Evolutionary conservation across 768 basidiomycete genomes (phyloP).

Genomic region (Galerina sulciceps): DNA sequence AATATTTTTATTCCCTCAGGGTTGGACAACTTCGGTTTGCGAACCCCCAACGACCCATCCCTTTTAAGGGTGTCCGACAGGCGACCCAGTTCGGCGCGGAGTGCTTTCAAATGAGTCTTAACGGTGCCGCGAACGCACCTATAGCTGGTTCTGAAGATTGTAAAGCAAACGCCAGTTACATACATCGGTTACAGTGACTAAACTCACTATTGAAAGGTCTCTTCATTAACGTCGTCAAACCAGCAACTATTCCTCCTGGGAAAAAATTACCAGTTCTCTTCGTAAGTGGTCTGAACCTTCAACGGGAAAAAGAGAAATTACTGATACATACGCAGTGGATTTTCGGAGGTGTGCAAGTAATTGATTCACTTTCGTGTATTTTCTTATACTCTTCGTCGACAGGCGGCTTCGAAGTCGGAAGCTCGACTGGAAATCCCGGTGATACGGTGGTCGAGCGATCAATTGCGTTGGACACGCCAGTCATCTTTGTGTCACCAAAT

Average conservation of each 20-base stretch:
- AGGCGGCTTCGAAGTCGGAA: slow-evolving; percentile 40
- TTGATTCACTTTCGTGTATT: not conserved
- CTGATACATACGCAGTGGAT: slow-evolving; percentile 36
- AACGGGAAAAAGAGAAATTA: not conserved
- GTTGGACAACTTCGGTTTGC: slow-evolving; percentile 38
- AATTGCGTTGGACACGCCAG: slow-evolving; percentile 32
- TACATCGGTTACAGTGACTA: not conserved
- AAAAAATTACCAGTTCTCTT: slow-evolving; percentile 43
- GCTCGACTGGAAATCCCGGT: slow-evolving; percentile 24
- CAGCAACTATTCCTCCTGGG: slow-evolving; percentile 23
- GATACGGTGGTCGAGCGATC: slow-evolving; percentile 33
- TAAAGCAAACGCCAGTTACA: slow-evolving; percentile 1
- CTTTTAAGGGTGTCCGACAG: slow-evolving; percentile 32
- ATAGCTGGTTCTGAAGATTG: slow-evolving; percentile 25
- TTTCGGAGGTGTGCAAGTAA: slow-evolving; percentile 25
- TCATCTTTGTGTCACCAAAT: slow-evolving; percentile 41
- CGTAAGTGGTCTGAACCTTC: slow-evolving; percentile 23
- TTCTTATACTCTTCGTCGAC: not conserved
- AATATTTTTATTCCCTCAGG: slow-evolving; percentile 23
- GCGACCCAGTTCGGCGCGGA: slow-evolving; percentile 39
- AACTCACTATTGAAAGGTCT: slow-evolving; percentile 33
- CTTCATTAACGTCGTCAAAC: slow-evolving; percentile 41
- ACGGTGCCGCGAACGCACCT: not conserved
- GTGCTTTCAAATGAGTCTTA: slow-evolving; percentile 36
- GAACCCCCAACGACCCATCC: slow-evolving; percentile 29